Conservation (phyloP, 768 basidiomycete genomes). For the Sistotremastrum niveocremeum region DNA sequence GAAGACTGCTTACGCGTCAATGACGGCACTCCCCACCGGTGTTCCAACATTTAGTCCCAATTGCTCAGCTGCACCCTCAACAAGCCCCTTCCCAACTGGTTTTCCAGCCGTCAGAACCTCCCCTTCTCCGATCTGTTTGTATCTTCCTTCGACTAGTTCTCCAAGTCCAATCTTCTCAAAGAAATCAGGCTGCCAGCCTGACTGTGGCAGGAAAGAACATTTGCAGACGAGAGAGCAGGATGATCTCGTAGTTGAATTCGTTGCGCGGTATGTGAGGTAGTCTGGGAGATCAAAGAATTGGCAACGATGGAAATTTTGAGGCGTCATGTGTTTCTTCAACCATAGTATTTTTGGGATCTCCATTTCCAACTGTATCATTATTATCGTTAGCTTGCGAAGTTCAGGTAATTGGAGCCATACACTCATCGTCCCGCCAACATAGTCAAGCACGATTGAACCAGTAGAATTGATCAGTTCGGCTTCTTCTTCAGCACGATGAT, state of each 20-base stretch:
- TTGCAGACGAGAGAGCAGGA: conserved; percentile 94
- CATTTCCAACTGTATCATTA: conserved; percentile 70
- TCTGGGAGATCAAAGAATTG: conserved; percentile 92
- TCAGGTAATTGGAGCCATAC: conserved; percentile 28
- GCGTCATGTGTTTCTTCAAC: conserved; percentile 81
- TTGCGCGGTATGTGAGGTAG: conserved; percentile 88
- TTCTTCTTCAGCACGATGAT: conserved; percentile 88
- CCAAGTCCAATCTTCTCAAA: conserved; percentile 74
- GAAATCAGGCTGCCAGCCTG: conserved; percentile 84
- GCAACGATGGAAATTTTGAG: conserved; percentile 54
- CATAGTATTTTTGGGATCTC: conserved; percentile 96
- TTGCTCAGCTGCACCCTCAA: conserved; percentile 65
- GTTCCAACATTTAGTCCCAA: conserved; percentile 78
- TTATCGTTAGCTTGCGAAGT: neutral
- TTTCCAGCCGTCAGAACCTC: conserved; percentile 64
- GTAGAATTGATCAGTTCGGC: conserved; percentile 82
- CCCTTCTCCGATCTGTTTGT: conserved; percentile 58
- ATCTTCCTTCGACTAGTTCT: conserved; percentile 54
- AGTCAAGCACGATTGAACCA: conserved; percentile 75
- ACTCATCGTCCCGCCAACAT: conserved; percentile 94
- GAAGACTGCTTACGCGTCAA: conserved; percentile 63
- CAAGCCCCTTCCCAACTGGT: conserved; percentile 77
- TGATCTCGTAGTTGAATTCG: conserved; percentile 59
- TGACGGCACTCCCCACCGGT: conserved; percentile 86
- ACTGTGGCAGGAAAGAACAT: conserved; percentile 77